Evolutionary conservation across 2,329 filamentous ascomycete species (phyloP).

Genomic region (Exophiala mesophila): DNA sequence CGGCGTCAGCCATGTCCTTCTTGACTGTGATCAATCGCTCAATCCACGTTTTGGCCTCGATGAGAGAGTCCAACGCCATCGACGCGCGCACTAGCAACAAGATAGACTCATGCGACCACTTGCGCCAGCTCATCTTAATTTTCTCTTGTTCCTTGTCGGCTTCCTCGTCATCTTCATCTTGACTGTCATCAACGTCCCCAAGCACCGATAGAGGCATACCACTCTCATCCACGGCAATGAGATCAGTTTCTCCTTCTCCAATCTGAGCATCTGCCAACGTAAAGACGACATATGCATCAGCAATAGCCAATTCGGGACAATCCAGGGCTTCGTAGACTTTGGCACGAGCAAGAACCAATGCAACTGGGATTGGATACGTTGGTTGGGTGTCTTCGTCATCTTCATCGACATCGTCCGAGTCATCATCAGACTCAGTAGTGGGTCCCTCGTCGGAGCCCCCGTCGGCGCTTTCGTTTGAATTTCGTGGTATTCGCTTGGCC

Average conservation of each 20-base stretch:
- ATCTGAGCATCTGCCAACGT: conserved; percentile 58
- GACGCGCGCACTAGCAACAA: background rate
- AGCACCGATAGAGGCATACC: conserved; percentile 15
- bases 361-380: conserved; percentile 10
- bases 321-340: conserved; percentile 66
- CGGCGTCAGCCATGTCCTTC: background rate
- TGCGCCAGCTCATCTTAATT: background rate
- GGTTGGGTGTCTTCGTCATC: background rate
- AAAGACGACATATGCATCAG: conserved; percentile 87
- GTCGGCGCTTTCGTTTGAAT: background rate
- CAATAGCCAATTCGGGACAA: conserved; percentile 84
- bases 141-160: background rate
- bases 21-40: background rate
- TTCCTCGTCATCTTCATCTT: conserved; percentile 19
- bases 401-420: background rate
- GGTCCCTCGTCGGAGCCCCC: background rate
- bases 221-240: conserved; percentile 51
- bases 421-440: too few species aligned
- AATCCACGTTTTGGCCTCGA: background rate
- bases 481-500: background rate
- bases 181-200: conserved; percentile 23
- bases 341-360: conserved; percentile 50
- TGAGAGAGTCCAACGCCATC: background rate
- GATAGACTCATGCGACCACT: background rate
- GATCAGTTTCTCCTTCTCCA: conserved; percentile 77